A percentile compares a stretch with the other conserved stretches of the same genome.
phyloP scores from a whole-genome alignment of 2,329 filamentous ascomycete genomes.

The Sporothrix humicola region DNA sequence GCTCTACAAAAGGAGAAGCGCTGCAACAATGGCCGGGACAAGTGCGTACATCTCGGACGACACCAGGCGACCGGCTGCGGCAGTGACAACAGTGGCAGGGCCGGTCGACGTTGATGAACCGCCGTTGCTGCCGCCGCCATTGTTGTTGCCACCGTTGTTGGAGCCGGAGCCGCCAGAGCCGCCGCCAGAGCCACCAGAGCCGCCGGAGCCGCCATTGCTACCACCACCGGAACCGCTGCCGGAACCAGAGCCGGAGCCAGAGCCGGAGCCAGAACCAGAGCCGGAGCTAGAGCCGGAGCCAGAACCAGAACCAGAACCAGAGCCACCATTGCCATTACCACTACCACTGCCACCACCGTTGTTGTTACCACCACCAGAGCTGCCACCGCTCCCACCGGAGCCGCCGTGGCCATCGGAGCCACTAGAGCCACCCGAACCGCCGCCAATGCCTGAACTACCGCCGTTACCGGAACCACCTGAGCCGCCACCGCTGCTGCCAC shows the following conservation, averaged over 20 bases:
- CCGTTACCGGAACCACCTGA: neutral
- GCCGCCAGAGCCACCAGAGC: neutral
- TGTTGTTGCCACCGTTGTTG: neutral
- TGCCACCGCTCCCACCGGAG: neutral
- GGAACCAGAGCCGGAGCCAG: neutral
- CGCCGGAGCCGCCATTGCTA: neutral
- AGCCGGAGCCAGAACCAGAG: neutral
- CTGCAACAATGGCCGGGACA: constrained; percentile 58
- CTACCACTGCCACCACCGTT: neutral
- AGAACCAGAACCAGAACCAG: neutral
- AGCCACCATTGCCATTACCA: neutral
- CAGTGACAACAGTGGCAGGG: constrained; percentile 48
- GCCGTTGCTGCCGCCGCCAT: neutral
- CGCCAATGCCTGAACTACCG: neutral
- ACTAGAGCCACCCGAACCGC: neutral
- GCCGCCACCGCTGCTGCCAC: neutral
- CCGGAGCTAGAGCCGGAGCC: neutral
- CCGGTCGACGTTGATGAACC: constrained; percentile 40
- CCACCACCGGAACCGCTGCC: neutral
- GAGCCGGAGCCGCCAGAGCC: neutral
- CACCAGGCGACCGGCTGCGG: constrained; percentile 57
- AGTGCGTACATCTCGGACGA: constrained; percentile 59
- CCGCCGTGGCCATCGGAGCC: neutral
- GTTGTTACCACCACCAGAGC: neutral
- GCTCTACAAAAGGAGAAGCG: constrained; percentile 59